Conservation (phyloP, 2,329 filamentous ascomycete species). For the Botryotinia convoluta region DNA sequence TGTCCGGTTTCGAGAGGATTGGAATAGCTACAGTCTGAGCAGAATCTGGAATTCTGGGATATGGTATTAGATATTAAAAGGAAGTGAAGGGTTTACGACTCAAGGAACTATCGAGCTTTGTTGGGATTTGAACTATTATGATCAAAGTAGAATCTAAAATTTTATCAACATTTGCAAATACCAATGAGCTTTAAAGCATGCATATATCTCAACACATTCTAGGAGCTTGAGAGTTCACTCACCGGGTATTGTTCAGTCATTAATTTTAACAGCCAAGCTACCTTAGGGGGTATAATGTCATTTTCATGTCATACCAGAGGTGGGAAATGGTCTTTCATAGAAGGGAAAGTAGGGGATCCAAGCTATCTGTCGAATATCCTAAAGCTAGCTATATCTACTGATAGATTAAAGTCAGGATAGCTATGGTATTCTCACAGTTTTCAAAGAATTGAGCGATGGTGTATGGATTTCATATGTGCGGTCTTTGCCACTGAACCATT, state of each 20-base stretch:
- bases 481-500: neutral
- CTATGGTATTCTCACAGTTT: fast-evolving
- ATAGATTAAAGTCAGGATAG: neutral
- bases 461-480: neutral
- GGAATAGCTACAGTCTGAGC: neutral
- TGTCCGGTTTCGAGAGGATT: neutral
- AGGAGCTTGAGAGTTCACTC: too few relatives aligned
- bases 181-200: neutral
- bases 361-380: neutral
- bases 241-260: neutral
- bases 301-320: too few relatives aligned
- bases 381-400: neutral
- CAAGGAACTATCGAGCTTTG: neutral
- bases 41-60: neutral
- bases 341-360: neutral
- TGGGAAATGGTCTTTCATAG: fast-evolving
- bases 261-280: neutral
- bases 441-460: neutral
- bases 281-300: fast-evolving
- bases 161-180: too few relatives aligned
- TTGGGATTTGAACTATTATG: neutral
- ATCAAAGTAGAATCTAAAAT: neutral
- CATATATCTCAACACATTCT: fast-evolving
- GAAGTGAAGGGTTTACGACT: neutral
- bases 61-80: neutral